Conservation (phyloP, 441 rosid genomes). For the Brassica hybrid region DNA sequence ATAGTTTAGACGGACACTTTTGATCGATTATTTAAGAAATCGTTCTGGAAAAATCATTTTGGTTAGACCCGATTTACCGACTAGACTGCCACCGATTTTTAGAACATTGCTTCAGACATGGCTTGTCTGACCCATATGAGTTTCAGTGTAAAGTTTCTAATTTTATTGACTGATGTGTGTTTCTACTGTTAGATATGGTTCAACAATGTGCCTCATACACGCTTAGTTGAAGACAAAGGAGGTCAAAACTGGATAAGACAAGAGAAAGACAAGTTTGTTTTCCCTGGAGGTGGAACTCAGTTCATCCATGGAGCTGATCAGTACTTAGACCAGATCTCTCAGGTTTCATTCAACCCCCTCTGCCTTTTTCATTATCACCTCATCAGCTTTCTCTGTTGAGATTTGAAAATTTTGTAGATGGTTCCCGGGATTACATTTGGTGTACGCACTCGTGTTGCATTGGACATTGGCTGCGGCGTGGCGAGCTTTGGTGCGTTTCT, state of each 20-base stretch:
- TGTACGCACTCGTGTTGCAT: slow-evolving; percentile 51
- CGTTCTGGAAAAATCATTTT: too few species aligned
- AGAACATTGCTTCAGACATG: slow-evolving; percentile 1
- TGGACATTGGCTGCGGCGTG: slow-evolving; percentile 71
- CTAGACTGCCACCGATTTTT: too few species aligned
- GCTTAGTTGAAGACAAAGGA: slow-evolving; percentile 62
- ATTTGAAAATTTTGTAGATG: slow-evolving; percentile 52
- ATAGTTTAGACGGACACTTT: too few species aligned
- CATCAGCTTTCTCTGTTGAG: slow-evolving; percentile 37
- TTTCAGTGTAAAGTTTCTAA: background rate
- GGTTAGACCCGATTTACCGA: too few species aligned
- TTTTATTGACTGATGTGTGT: slow-evolving; percentile 10
- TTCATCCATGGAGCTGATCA: slow-evolving; percentile 65
- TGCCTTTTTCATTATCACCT: background rate
- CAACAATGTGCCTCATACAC: slow-evolving; percentile 57
- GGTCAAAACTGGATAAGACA: slow-evolving; percentile 61
- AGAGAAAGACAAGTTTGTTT: slow-evolving; percentile 59
- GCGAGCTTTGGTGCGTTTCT: slow-evolving; percentile 79
- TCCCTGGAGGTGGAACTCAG: slow-evolving; percentile 63
- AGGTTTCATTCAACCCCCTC: slow-evolving; percentile 48
- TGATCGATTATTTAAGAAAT: too few species aligned
- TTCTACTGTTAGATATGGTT: slow-evolving; percentile 56
- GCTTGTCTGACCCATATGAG: slow-evolving; percentile 19
- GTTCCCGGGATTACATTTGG: slow-evolving; percentile 68
- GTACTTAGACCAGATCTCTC: slow-evolving; percentile 62